Evolutionary conservation across 2,329 filamentous ascomycete species (phyloP), one percentile per base, ranked within the genome.

Genomic region (Cladosporium oxysporum): DNA sequence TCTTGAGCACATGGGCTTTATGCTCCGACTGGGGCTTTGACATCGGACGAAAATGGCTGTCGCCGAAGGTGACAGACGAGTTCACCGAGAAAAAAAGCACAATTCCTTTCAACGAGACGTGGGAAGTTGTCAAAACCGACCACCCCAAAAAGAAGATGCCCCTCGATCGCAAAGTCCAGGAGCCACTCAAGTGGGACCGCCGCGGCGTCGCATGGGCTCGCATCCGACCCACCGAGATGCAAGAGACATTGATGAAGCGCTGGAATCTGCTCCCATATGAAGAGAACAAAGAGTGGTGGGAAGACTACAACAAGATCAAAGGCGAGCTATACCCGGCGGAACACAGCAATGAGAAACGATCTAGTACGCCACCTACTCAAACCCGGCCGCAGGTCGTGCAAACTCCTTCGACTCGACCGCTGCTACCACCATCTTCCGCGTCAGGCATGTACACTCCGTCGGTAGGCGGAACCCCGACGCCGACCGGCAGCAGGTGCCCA

Each of bases 241-340:
- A 59, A 26, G 58, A 49, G 28, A 26, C 16, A 23, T 23, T 35
- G 44, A 61, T 62, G 59, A 33, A 26, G 12, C 47, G 44, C 21
- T 62, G 59, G 59, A 62, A 62, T 18, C 47, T 62, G 3, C 47
- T 62, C 8, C 59, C 59, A 28, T 28, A 33, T 23, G 44, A 62
- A 33, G 47, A 33, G 10, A 61, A 62, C 21, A n/a, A 52, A 4
- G 18, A 7, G 21, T 61, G 58, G 58, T 61, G 58, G 58, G 1
- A 31, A 10, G 41, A 31, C 2, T 61, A 49, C 41, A 21, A 50
- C 2, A 6, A 10, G 37, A 7, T 50, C 8, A 61, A 50, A 50
- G 4, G 2, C 11, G 41, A 23, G 18, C n/a, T 44, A 8, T 12
- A 31, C 16, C 23, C 58, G n/a, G 4, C 11, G 16, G 10, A 10